A percentile compares a stretch with the other conserved stretches of the same genome.
Conservation (phyloP, 345 rosid genomes). For the Camelina sativa region DNA sequence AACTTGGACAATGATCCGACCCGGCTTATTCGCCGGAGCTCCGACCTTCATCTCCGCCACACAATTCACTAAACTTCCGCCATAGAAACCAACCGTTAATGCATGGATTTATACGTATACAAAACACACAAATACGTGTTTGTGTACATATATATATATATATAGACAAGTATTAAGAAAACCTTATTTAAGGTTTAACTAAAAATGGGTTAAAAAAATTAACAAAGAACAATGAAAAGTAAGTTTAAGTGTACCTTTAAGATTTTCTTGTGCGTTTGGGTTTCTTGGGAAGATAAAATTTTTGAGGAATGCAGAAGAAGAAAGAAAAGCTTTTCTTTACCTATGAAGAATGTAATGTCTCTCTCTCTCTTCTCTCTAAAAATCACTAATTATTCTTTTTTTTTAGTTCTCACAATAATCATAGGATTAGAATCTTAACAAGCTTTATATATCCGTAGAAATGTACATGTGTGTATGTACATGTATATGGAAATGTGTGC, state of each 20-base stretch:
- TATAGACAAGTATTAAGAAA: conserved; percentile 2
- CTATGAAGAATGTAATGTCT: conserved; percentile 43
- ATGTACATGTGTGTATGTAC: background rate
- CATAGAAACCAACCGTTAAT: conserved; percentile 16
- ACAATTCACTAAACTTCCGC: conserved; percentile 34
- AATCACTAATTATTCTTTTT: conserved; percentile 33
- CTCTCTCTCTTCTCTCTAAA: conserved; percentile 19
- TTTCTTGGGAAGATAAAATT: conserved; percentile 33
- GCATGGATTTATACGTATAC: background rate
- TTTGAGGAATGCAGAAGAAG: conserved; percentile 43
- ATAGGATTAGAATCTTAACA: conserved; percentile 39
- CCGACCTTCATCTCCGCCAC: conserved; percentile 31
- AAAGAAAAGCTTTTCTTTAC: conserved; percentile 32
- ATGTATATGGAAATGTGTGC: conserved; percentile 21
- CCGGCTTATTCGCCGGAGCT: conserved; percentile 31
- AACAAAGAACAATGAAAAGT: background rate
- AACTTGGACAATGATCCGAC: conserved; percentile 25
- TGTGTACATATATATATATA: background rate
- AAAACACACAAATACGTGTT: conserved; percentile 1
- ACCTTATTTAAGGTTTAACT: background rate
- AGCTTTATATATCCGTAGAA: conserved; percentile 17
- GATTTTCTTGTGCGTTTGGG: conserved; percentile 37
- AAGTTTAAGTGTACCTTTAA: conserved; percentile 28
- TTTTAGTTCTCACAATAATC: conserved; percentile 27
- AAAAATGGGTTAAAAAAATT: background rate